These are phyloP conservation scores for Aspergillus heteromorphus DNA, from an alignment of 495 filamentous ascomycete genomes.

Conservation along the genomic window DNA sequence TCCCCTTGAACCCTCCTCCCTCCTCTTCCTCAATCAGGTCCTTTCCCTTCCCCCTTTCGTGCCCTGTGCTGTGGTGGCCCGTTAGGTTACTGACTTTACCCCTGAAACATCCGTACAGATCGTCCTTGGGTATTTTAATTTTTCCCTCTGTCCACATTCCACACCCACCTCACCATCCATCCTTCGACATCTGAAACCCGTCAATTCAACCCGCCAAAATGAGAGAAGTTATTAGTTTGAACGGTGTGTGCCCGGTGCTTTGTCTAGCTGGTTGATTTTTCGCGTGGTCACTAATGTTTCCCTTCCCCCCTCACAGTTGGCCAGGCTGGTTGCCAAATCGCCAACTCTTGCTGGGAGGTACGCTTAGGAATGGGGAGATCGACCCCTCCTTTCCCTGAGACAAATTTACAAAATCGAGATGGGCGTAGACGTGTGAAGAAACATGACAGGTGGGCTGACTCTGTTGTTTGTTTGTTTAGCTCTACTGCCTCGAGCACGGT, in stretches of 20 bases:
- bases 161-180: constrained; percentile 8
- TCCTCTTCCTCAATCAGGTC: constrained; percentile 10
- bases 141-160: constrained; percentile 15
- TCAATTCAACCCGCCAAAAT: constrained; percentile 53
- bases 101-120: constrained; percentile 26
- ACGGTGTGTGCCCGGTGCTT: constrained; percentile 62
- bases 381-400: background rate
- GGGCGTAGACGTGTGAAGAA: background rate
- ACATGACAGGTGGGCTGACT: constrained; percentile 23
- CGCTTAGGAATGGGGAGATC: constrained; percentile 1
- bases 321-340: constrained; percentile 99
- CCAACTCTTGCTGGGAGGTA: constrained; percentile 99
- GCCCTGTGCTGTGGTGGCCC: constrained; percentile 13
- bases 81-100: constrained; percentile 13
- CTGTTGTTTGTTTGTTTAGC: constrained; percentile 46
- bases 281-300: constrained; percentile 20
- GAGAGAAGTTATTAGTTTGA: constrained; percentile 99
- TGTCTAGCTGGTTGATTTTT: constrained; percentile 6
- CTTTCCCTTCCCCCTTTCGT: constrained; percentile 28
- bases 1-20: constrained; percentile 10
- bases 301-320: constrained; percentile 61
- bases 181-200: constrained; percentile 10
- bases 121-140: constrained; percentile 16
- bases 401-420: background rate
- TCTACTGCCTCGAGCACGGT: constrained; percentile 99